Percentiles rank a stretch among this genome's conserved stretches.
Conservation (phyloP, 2,329 filamentous ascomycete species). For the Botryotinia narcissicola region DNA sequence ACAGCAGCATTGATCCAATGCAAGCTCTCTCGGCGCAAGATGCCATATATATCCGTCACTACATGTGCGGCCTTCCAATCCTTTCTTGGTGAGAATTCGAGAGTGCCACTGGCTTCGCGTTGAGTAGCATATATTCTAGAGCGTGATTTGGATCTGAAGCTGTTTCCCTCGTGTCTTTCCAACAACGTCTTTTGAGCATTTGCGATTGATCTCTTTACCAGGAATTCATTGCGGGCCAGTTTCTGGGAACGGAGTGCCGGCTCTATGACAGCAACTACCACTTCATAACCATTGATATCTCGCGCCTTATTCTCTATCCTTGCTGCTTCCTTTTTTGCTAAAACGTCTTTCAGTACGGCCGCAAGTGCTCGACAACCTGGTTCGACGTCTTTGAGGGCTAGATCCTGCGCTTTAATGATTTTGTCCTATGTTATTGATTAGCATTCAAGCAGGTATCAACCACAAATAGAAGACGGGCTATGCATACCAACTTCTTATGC, state of each 20-base stretch:
- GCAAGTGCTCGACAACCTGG: too few relatives aligned
- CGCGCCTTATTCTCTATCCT: too few relatives aligned
- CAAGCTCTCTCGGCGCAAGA: not conserved
- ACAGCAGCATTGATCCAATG: not conserved
- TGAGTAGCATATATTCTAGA: not conserved
- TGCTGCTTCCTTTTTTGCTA: too few relatives aligned
- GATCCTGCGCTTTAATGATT: too few relatives aligned
- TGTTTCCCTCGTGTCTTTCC: not conserved
- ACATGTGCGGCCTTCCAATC: not conserved
- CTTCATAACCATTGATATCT: too few relatives aligned
- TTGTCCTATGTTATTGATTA: too few relatives aligned
- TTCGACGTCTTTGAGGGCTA: too few relatives aligned
- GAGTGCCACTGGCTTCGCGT: not conserved
- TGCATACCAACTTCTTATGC: too few relatives aligned
- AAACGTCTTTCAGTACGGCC: too few relatives aligned
- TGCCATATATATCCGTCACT: not conserved
- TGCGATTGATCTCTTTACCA: not conserved
- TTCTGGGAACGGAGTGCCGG: not conserved
- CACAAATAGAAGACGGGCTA: too few relatives aligned
- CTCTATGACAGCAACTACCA: not conserved
- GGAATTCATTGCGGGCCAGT: not conserved
- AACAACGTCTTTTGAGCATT: not conserved
- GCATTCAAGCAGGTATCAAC: too few relatives aligned
- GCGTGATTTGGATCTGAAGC: rapidly evolving
- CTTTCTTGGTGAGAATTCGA: not conserved